Conservation (phyloP, 2,329 filamentous ascomycete genomes). For the Blastomyces emzantsi region DNA sequence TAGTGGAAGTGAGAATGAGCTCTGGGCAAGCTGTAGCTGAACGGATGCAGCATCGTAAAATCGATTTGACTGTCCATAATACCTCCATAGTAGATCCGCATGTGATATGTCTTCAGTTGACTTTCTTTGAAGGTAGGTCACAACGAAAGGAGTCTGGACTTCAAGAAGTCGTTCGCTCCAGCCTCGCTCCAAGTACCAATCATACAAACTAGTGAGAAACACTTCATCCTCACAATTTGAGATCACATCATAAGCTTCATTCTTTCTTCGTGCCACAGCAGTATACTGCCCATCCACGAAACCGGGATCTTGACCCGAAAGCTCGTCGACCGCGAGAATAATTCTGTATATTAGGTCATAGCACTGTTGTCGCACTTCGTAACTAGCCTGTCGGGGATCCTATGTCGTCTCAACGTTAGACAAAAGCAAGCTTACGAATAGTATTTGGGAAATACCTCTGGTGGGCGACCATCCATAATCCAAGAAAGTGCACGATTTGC, state of each 20-base stretch:
- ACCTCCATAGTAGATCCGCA: conserved; percentile 86
- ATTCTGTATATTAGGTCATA: conserved; percentile 85
- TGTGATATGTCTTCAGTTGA: conserved; percentile 63
- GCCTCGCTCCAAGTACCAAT: conserved; percentile 85
- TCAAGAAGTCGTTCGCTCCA: conserved; percentile 79
- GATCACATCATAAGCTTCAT: conserved; percentile 85
- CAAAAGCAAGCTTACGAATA: conserved; percentile 4
- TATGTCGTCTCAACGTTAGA: conserved; percentile 19
- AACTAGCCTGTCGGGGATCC: conserved; percentile 61
- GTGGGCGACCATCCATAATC: conserved; percentile 73
- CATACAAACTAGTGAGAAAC: conserved; percentile 93
- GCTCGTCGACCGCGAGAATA: conserved; percentile 65
- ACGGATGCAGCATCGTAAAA: conserved; percentile 85
- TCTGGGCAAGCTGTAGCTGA: conserved; percentile 73
- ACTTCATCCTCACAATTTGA: conserved; percentile 83
- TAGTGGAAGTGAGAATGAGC: conserved; percentile 68
- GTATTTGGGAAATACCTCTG: conserved; percentile 33
- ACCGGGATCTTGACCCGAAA: conserved; percentile 59
- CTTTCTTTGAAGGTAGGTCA: conserved; percentile 73
- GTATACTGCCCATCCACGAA: conserved; percentile 70
- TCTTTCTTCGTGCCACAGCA: conserved; percentile 64
- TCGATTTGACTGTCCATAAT: conserved; percentile 73
- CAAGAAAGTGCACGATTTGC: conserved; percentile 77
- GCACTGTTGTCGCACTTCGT: conserved; percentile 63
- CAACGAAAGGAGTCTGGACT: conserved; percentile 74